Evolutionary conservation across 1,284 basidiomycete genomes (phyloP), one percentile per base, ranked within the genome.

Genomic region (Ceratobasidium sp.): DNA sequence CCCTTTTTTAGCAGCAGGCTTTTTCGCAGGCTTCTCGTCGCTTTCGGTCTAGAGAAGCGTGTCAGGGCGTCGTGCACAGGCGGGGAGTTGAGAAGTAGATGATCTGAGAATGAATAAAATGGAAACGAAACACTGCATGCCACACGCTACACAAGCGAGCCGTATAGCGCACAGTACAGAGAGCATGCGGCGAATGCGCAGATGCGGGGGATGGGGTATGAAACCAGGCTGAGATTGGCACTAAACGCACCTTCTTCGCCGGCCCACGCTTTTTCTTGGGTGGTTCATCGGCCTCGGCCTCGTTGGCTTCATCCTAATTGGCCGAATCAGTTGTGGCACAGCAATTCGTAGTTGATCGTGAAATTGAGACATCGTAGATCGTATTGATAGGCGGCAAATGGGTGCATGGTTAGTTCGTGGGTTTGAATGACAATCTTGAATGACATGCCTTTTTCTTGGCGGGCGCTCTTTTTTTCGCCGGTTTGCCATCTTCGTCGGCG

Each of bases 191-290:
- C n/a, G n/a, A n/a, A n/a, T n/a, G n/a, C n/a, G n/a, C n/a, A n/a
- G n/a, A n/a, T n/a, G n/a, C n/a, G n/a, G n/a, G n/a, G 8, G 18
- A 18, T 8, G 18, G 23, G 46, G 8, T 50, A 26, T 6, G 46
- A 6, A 26, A 50, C 6, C 16, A 14, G 28, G 23, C 9, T 58
- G 4, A 26, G 21, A 58, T 41, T 41, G 39, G 5, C 23, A 32
- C 10, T 18, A 30, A n/a, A 39, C 69, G 34, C 21, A 60, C 73
- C 41, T 74, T 76, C 72, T 78, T 78, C 21, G 74, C 64, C 8
- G 76, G 71, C 28, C 72, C 61, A 36, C 76, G 74, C 65, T 77
- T 78, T 74, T 80, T 83, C 78, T 84, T 86, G 4, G 80, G 78
- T 74, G 73, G 72, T 28, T 77, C 81, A 1, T 74, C 74, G 30